Evolutionary conservation across 345 rosid species (phyloP).

Genomic region (Capsella bursapastoris): DNA sequence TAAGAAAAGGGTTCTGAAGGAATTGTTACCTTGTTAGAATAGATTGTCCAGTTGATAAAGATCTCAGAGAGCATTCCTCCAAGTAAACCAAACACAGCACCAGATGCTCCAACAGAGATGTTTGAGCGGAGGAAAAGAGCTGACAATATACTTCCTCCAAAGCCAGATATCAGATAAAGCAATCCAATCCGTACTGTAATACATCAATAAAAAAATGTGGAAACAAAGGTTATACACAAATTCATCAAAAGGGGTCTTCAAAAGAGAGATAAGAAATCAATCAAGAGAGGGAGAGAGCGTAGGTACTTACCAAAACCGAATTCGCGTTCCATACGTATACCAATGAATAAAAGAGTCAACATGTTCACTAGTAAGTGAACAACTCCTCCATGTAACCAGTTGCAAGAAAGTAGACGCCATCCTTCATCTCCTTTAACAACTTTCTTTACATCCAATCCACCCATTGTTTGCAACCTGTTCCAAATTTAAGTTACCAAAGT

Average conservation of each 20-base stretch:
- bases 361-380: slow-evolving; percentile 84
- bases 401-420: slow-evolving; percentile 87
- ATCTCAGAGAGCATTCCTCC: slow-evolving; percentile 99
- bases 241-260: not conserved
- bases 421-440: slow-evolving; percentile 71
- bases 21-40: slow-evolving; percentile 74
- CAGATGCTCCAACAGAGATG: slow-evolving; percentile 97
- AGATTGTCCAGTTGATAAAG: slow-evolving; percentile 94
- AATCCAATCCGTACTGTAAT: slow-evolving; percentile 70
- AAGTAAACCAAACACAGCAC: slow-evolving; percentile 93
- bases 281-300: slow-evolving; percentile 10
- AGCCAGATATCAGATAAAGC: slow-evolving; percentile 85
- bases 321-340: slow-evolving; percentile 87
- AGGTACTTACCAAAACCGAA: slow-evolving; percentile 79
- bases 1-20: not conserved
- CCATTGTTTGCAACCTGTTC: slow-evolving; percentile 74
- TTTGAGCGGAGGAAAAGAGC: slow-evolving; percentile 78
- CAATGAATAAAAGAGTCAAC: slow-evolving; percentile 83
- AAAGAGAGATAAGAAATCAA: not conserved
- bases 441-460: slow-evolving; percentile 65
- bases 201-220: not conserved
- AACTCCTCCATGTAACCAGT: slow-evolving; percentile 92
- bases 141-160: slow-evolving; percentile 94
- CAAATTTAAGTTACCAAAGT: slow-evolving; percentile 10
- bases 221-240: slow-evolving; percentile 16